Evolutionary conservation across 2,329 filamentous ascomycete genomes (phyloP).

Genomic region (Lachnellula cervina): DNA sequence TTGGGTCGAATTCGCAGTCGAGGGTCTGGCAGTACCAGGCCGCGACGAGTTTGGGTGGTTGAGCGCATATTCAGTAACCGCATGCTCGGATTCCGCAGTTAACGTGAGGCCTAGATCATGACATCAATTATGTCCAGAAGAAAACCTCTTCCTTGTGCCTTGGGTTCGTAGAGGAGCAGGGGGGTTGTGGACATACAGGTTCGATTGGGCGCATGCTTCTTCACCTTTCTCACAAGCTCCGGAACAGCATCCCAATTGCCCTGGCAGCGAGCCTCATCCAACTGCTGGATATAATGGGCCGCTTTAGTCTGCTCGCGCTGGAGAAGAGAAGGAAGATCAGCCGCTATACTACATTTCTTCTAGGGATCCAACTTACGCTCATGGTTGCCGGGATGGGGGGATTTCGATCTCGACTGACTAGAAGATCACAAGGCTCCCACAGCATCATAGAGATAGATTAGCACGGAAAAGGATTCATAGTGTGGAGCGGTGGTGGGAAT

Average conservation of each 20-base stretch:
- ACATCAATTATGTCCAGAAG: conserved; percentile 12
- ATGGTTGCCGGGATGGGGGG: conserved; percentile 17
- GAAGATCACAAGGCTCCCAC: neutral
- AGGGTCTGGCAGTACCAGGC: conserved; percentile 16
- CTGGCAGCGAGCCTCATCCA: conserved; percentile 83
- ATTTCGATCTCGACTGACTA: conserved; percentile 7
- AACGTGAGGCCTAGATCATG: conserved; percentile 56
- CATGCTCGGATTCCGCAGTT: conserved; percentile 64
- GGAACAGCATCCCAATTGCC: conserved; percentile 82
- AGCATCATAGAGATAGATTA: neutral
- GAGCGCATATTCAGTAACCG: conserved; percentile 51
- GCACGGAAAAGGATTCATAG: neutral
- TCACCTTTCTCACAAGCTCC: conserved; percentile 86
- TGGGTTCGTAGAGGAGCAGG: neutral
- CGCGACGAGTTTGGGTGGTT: conserved; percentile 13
- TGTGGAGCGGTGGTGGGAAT: neutral
- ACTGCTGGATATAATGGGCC: conserved; percentile 70
- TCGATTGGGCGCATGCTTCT: conserved; percentile 84
- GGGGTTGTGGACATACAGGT: conserved; percentile 59
- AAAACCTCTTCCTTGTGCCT: neutral
- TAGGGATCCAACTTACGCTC: conserved; percentile 21
- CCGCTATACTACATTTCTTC: conserved; percentile 3
- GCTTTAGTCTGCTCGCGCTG: conserved; percentile 62
- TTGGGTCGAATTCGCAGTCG: conserved; percentile 17
- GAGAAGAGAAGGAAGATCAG: neutral